A percentile compares a stretch with the other conserved stretches of the same genome.
Evolutionary conservation across 179 eudicot genomes (phyloP).

Genomic region (Nepenthes alata): DNA sequence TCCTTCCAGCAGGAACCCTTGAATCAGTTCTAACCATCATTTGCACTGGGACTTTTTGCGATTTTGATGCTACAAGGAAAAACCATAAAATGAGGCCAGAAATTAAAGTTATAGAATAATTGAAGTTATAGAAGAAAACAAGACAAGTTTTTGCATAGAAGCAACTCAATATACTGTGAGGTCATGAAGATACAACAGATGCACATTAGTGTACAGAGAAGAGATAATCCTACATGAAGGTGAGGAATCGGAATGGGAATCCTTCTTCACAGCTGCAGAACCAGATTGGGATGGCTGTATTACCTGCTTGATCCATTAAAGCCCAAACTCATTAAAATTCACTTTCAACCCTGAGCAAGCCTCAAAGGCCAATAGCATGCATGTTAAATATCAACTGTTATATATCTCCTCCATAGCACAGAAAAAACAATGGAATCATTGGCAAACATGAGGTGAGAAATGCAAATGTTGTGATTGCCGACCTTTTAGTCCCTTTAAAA

Average conservation of each 20-base stretch:
- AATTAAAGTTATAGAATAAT: not conserved
- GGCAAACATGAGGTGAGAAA: no score
- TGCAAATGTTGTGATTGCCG: no score
- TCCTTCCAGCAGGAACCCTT: slow-evolving; percentile 85
- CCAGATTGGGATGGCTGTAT: slow-evolving; percentile 37
- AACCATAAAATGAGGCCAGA: slow-evolving; percentile 1
- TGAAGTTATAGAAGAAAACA: not conserved
- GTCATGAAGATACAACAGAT: not conserved
- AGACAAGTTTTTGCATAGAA: not conserved
- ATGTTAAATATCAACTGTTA: no score
- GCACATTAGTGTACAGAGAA: not conserved
- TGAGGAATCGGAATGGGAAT: slow-evolving; percentile 21
- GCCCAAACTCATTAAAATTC: no score
- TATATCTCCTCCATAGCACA: no score
- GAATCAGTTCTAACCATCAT: slow-evolving; percentile 89
- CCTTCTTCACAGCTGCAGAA: slow-evolving; percentile 22
- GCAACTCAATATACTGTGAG: not conserved
- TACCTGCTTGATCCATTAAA: slow-evolving; percentile 26
- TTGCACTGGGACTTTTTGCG: slow-evolving; percentile 56
- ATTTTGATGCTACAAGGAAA: slow-evolving; percentile 26
- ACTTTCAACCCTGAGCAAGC: no score
- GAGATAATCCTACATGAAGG: slow-evolving; percentile 32
- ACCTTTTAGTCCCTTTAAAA: no score
- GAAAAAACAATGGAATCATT: no score
- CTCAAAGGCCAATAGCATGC: no score